These are phyloP conservation scores for Diospyros lotus DNA, from an alignment of 148 eudicot species.

Conservation along the genomic window DNA sequence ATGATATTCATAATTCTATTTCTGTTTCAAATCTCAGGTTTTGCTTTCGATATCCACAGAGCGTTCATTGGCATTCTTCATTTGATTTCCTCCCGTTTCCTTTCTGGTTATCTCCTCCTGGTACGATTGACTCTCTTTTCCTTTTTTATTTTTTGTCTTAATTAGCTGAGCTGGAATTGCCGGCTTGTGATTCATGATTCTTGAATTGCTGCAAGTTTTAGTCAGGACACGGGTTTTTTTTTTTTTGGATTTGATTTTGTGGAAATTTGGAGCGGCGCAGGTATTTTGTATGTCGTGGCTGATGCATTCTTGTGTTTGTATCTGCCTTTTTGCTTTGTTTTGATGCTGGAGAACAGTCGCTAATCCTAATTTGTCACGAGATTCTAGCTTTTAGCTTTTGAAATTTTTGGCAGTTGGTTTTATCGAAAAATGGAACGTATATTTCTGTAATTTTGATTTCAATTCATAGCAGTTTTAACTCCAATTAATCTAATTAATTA, in stretches of 20 bases:
- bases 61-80: too few species aligned
- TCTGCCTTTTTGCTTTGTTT: neutral
- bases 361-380: neutral
- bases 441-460: neutral
- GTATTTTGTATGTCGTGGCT: too few species aligned
- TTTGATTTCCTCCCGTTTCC: neutral
- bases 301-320: neutral
- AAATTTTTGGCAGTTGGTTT: neutral
- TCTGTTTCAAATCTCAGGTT: too few species aligned
- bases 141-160: neutral
- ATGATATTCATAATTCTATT: too few species aligned
- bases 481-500: neutral
- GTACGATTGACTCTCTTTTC: neutral
- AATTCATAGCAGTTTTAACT: neutral
- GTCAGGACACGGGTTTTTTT: neutral
- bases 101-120: conserved; percentile 1
- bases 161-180: neutral
- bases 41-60: too few species aligned
- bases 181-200: neutral
- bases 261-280: neutral
- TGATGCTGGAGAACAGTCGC: neutral
- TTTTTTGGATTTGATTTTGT: neutral
- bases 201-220: neutral
- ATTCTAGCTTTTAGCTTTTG: neutral
- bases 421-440: neutral